Base-by-base conservation (phyloP, 2,329 filamentous ascomycete genomes). In the Talaromyces rugulosus region DNA sequence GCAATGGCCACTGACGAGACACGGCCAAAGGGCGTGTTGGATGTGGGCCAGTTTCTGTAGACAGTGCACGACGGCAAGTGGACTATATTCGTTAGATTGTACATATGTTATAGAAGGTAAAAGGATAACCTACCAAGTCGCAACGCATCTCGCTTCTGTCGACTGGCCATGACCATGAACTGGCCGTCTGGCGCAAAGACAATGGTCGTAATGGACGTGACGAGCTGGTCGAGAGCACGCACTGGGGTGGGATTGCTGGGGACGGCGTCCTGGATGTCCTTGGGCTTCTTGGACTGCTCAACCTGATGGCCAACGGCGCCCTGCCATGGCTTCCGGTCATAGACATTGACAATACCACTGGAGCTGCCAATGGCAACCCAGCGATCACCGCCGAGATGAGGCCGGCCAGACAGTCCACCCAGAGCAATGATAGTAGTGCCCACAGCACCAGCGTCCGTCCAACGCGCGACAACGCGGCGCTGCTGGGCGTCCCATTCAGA, bases 11-110 rank as follows among this genome's bases (percentile, higher is more conserved):
- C 85, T 0, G 87, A 82, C 2, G 91, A 90, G 66, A 98, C 87
- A 63, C 92, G 84, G 0, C 95, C 95, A 64, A 99, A 77, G 0
- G 93, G 92, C 61, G 95, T 99, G 74, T 90, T 88, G 66, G 87
- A 86, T 59, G 94, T 99, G 28, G 95, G 95, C 95, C 95, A 99
- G 77, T 99, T 99, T 70, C 89, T 87, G 82, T 95, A 99, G 23
- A 98, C 91, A 1, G 92, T 96, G 75, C 92, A 96, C 68, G 86
- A 93, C 0, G 94, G 93, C 67, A 99, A 79, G 76, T 99, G 95
- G 34, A 94, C 50, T 58, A 33, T 44, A 42, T 40, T 33, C 12
- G 53, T 33, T 31, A 23, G 56, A 27, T 58, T 28, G 23, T 51
- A 51, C 12, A 23, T 8, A 11, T 6, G 8, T 18, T 9, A 8